A percentile compares a stretch with the other conserved stretches of the same genome.
Evolutionary conservation across 305 asterid species (phyloP).

Genomic region (Fraxinus floribunda): DNA sequence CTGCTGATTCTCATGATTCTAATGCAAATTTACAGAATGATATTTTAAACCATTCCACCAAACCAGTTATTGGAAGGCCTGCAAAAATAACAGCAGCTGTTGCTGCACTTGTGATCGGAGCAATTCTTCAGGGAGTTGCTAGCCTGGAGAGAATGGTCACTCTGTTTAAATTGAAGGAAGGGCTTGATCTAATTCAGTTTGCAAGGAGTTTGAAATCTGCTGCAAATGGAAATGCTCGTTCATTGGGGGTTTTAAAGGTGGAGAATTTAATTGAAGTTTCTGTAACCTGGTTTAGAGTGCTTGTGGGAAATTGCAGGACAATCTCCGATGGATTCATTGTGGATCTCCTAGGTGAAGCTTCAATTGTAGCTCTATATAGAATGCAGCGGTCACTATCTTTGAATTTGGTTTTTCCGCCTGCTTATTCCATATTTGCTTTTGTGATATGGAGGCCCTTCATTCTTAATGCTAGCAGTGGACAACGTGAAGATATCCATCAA

Average conservation of each 20-base stretch:
- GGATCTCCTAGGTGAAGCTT: slow-evolving; percentile 89
- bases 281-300: slow-evolving; percentile 94
- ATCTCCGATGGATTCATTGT: slow-evolving; percentile 84
- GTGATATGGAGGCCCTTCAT: slow-evolving; percentile 74
- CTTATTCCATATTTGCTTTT: slow-evolving; percentile 82
- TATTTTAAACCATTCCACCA: slow-evolving; percentile 44
- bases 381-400: slow-evolving; percentile 78
- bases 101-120: slow-evolving; percentile 81
- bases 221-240: slow-evolving; percentile 78
- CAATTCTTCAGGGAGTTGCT: slow-evolving; percentile 88
- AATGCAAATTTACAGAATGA: slow-evolving; percentile 54
- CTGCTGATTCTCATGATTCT: slow-evolving; percentile 70
- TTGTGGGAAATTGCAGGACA: slow-evolving; percentile 93
- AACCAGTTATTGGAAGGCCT: slow-evolving; percentile 50
- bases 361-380: slow-evolving; percentile 77
- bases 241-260: slow-evolving; percentile 57
- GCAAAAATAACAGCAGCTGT: slow-evolving; percentile 69
- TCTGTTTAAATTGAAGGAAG: slow-evolving; percentile 82
- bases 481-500: slow-evolving; percentile 77
- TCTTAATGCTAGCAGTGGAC: slow-evolving; percentile 54
- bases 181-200: slow-evolving; percentile 80
- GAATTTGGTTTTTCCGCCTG: slow-evolving; percentile 82
- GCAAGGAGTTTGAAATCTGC: slow-evolving; percentile 73
- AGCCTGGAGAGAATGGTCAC: slow-evolving; percentile 90
- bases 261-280: slow-evolving; percentile 85